Evolutionary conservation across 345 rosid genomes (phyloP), one percentile per base, ranked within the genome.

Genomic region (Pistacia integerrima): DNA sequence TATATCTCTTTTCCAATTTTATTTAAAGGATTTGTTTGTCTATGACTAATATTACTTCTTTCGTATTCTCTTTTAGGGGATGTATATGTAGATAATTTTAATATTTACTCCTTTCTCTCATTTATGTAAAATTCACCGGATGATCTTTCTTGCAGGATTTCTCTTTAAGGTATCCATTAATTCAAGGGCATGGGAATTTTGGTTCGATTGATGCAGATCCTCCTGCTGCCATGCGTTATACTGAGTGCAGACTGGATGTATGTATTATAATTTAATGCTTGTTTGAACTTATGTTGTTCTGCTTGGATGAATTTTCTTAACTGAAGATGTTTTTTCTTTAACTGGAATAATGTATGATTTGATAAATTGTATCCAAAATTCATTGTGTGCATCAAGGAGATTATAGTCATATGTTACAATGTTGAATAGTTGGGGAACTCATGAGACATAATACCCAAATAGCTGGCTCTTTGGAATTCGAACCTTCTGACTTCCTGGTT

Each of bases 201-300:
- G 99, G 99, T 75, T 93, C 99, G 3, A 67, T 95, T 55, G 99
- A 95, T 81, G 98, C 97, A 48, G 99, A 95, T 82, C 99, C 99
- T 85, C 80, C 99, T 74, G 99, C 99, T 49, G 99, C 99, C 69
- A 95, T 95, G 99, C 96, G 99, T 33, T 95, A 95, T 82, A 95
- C 99, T 35, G 99, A 95, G 74, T 95, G 99, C 88, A 85, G 99
- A 84, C 87, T 93, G 64, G 89, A 93, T 68, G 99, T 95, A 85
- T 81, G 94, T 81, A 64, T 36, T 69, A 28, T 62, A 9, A 55
- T 64, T 69, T 83, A 35, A 48, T 72, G 11, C 70, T 75, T 20
- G 35, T 60, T 76, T 73, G 2, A 54, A 67, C 18, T 16, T 56
- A 2, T 48, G 57, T 17, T 52, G 30, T 66, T 28, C 11, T 63